Evolutionary conservation across 176 grass and related monocot genomes (phyloP), one percentile per base, ranked within the genome.

Genomic region (Musa itinerans): DNA sequence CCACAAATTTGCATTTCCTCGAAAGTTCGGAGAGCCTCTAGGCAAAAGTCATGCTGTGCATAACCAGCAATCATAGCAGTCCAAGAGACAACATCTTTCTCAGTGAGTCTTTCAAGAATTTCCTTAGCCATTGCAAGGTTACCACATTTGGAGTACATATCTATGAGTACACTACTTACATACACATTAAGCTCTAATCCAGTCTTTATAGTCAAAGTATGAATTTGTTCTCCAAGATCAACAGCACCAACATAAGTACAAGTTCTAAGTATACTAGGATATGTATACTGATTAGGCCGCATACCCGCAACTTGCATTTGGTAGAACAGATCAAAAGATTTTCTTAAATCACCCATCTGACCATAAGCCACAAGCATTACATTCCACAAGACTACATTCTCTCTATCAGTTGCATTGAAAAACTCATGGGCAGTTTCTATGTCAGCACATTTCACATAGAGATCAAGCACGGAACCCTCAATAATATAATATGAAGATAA

Each of bases 31-130:
- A 92, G 73, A 55, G 90, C 86, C 53, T 92, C 86, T 77, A 84
- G 63, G 73, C 69, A 89, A 71, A 72, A 62, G 15, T 76, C 90
- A 84, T 86, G 83, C 53, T 89, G 90, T 52, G 86, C 86, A 78
- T 85, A 92, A 55, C 90, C 90, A 78, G 86, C 90, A 85, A 89
- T 83, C 84, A 89, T 78, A 64, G 90, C 83, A 71, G 90, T 89
- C 86, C 90, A 89, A n/a, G 84, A 86, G 71, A 92, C 86, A 51
- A 92, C 90, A 80, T 92, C 86, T 76, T 89, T 92, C 57, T 85
- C 82, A 51, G 76, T 64, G 53, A 89, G 73, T 58, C 81, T 84
- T 82, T 53, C 76, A 69, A 92, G 79, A 78, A 89, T 72, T 75
- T 52, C 50, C 73, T 69, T 78, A 80, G 90, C 90, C 63, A 75